These are phyloP conservation scores for Allantophomopsis lycopodina DNA, from an alignment of 2,329 filamentous ascomycete genomes.

Conservation along the genomic window DNA sequence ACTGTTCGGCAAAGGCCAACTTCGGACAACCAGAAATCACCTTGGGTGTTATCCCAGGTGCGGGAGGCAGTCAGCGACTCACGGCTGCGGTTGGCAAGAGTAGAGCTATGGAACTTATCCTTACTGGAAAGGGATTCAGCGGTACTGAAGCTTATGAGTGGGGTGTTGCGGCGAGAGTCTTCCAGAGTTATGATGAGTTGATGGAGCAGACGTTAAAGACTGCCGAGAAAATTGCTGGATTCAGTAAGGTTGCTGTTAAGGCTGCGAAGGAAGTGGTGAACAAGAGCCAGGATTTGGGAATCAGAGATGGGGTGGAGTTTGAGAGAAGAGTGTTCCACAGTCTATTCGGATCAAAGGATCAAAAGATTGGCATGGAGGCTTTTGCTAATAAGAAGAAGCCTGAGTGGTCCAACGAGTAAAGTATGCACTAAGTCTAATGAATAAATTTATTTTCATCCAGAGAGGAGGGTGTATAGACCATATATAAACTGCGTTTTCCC, in stretches of 20 bases:
- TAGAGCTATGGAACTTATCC: slow-evolving; percentile 80
- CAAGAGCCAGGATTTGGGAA: slow-evolving; percentile 84
- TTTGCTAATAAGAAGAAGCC: slow-evolving; percentile 93
- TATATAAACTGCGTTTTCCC: too few relatives aligned
- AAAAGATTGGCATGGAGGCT: slow-evolving; percentile 93
- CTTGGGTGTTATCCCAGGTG: slow-evolving; percentile 82
- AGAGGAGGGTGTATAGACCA: too few relatives aligned
- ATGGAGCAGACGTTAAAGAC: slow-evolving; percentile 71
- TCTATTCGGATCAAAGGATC: slow-evolving; percentile 46
- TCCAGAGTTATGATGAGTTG: slow-evolving; percentile 67
- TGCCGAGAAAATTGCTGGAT: slow-evolving; percentile 78
- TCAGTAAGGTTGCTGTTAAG: slow-evolving; percentile 76
- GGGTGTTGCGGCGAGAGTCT: slow-evolving; percentile 77
- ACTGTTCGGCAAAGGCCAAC: slow-evolving; percentile 73
- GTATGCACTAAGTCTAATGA: too few relatives aligned
- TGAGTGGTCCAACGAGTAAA: slow-evolving; percentile 71
- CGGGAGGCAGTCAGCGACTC: slow-evolving; percentile 79
- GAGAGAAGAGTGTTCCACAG: slow-evolving; percentile 48
- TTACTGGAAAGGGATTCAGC: slow-evolving; percentile 73
- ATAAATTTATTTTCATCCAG: too few relatives aligned
- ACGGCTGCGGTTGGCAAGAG: slow-evolving; percentile 74
- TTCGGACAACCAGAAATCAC: slow-evolving; percentile 98
- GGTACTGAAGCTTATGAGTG: slow-evolving; percentile 78
- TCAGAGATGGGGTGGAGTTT: slow-evolving; percentile 87
- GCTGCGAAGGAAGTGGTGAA: slow-evolving; percentile 97